These are phyloP conservation scores for Urochloa ruziziensis DNA, from an alignment of 176 grass and related monocot species.

Conservation along the genomic window DNA sequence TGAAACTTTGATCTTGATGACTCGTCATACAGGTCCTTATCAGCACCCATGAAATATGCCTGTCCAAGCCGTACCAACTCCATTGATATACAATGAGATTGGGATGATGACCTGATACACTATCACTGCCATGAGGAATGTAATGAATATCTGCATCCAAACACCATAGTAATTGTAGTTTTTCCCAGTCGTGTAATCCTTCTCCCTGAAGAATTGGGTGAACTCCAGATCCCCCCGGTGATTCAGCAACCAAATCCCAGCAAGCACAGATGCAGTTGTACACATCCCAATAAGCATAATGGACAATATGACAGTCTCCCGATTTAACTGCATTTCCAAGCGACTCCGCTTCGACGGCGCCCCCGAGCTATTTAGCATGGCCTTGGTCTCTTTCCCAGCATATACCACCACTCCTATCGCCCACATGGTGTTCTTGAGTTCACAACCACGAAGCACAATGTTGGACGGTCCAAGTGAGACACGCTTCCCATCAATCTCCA, in stretches of 20 bases:
- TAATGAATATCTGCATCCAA: constrained; percentile 69
- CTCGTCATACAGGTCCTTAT: constrained; percentile 63
- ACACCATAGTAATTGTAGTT: constrained; percentile 80
- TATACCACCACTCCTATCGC: constrained; percentile 83
- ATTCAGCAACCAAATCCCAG: constrained; percentile 68
- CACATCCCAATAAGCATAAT: constrained; percentile 67
- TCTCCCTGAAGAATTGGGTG: constrained; percentile 66
- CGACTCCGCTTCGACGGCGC: constrained; percentile 70
- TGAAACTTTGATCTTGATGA: constrained; percentile 61
- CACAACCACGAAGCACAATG: constrained; percentile 84
- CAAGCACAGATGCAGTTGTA: constrained; percentile 46
- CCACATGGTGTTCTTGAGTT: constrained; percentile 87
- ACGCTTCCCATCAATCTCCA: constrained; percentile 55
- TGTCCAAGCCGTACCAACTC: constrained; percentile 78
- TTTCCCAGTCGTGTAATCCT: constrained; percentile 64
- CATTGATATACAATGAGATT: constrained; percentile 96
- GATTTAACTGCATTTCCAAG: constrained; percentile 70
- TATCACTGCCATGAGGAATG: constrained; percentile 78
- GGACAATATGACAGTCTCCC: constrained; percentile 69
- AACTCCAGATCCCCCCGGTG: constrained; percentile 47
- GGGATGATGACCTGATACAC: constrained; percentile 93
- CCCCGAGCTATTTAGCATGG: constrained; percentile 85
- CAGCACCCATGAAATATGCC: constrained; percentile 69
- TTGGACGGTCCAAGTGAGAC: constrained; percentile 66
- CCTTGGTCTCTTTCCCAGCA: constrained; percentile 82